Evolutionary conservation across 805 yeast species (phyloP).

Genomic region (Blastobotrys mokoenaii): DNA sequence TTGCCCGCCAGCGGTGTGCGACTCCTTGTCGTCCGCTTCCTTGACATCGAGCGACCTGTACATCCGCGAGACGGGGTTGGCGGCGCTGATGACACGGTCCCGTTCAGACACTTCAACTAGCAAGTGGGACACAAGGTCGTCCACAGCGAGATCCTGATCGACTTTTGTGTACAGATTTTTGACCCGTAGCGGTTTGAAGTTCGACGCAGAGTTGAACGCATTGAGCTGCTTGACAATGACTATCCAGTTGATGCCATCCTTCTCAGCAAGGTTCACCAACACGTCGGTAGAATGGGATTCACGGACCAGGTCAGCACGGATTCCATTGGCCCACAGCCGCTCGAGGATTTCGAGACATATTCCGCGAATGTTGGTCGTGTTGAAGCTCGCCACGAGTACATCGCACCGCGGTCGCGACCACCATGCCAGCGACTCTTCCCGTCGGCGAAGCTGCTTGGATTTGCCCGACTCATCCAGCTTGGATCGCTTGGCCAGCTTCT

Average conservation of each 20-base stretch:
- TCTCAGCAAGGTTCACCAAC: constrained; percentile 49
- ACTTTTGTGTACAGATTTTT: constrained; percentile 49
- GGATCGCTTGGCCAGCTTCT: constrained; percentile 13
- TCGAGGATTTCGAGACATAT: constrained; percentile 57
- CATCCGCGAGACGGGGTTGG: background rate
- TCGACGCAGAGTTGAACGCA: constrained; percentile 30
- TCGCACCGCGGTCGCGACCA: constrained; percentile 67
- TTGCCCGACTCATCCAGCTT: constrained; percentile 17
- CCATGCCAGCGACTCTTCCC: constrained; percentile 20
- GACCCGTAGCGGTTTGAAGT: constrained; percentile 69
- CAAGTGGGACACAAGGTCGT: constrained; percentile 50
- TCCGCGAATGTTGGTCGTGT: constrained; percentile 45
- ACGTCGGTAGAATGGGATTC: constrained; percentile 47
- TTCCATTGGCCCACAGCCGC: constrained; percentile 65
- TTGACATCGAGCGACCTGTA: background rate
- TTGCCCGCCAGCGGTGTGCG: background rate
- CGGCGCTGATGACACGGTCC: constrained; percentile 3
- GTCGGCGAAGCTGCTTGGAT: constrained; percentile 20
- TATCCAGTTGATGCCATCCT: constrained; percentile 69
- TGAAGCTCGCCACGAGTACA: constrained; percentile 66
- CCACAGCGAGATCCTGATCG: constrained; percentile 67
- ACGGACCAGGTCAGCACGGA: constrained; percentile 59
- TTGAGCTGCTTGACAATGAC: constrained; percentile 66
- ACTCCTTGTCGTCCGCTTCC: background rate
- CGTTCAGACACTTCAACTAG: constrained; percentile 24